Conservation (phyloP, 352 stramenopile species). For the Phytophthora tentaculata region DNA sequence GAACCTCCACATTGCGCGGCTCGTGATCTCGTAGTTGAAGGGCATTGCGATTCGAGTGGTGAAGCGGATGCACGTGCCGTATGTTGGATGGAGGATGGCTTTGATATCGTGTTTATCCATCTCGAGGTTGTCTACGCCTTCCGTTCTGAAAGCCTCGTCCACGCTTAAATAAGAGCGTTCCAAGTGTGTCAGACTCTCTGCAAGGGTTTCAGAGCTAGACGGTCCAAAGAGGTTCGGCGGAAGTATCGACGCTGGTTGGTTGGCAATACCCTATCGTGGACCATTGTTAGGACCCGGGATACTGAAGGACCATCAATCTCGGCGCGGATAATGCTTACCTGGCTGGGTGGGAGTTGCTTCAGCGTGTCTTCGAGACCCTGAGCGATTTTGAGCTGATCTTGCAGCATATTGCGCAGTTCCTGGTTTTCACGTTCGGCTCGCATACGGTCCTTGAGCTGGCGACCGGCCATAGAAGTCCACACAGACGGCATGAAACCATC, state of each 20-base stretch:
- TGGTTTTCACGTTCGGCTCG: conserved; percentile 39
- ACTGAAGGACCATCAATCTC: background rate
- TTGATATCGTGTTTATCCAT: conserved; percentile 36
- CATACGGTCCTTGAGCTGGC: conserved; percentile 35
- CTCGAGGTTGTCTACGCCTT: conserved; percentile 23
- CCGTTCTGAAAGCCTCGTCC: conserved; percentile 23
- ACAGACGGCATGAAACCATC: conserved; percentile 26
- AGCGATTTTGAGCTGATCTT: conserved; percentile 40
- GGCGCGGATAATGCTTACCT: conserved; percentile 23
- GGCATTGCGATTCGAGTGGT: conserved; percentile 31
- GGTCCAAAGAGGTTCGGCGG: conserved; percentile 30
- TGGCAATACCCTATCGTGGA: conserved; percentile 6
- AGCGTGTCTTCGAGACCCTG: conserved; percentile 40
- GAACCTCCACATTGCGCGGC: conserved; percentile 31
- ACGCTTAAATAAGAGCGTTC: conserved; percentile 29
- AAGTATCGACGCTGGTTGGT: conserved; percentile 15
- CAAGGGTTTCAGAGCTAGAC: conserved; percentile 30
- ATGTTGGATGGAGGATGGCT: conserved; percentile 25
- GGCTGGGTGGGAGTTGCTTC: conserved; percentile 30
- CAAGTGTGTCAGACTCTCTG: conserved; percentile 27
- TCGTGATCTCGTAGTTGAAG: conserved; percentile 30
- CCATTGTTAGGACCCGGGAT: conserved; percentile 10
- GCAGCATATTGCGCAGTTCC: conserved; percentile 31
- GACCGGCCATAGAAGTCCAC: conserved; percentile 35
- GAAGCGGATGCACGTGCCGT: conserved; percentile 35